phyloP scores from a whole-genome alignment of 345 rosid genomes.

The Brassica napus region DNA sequence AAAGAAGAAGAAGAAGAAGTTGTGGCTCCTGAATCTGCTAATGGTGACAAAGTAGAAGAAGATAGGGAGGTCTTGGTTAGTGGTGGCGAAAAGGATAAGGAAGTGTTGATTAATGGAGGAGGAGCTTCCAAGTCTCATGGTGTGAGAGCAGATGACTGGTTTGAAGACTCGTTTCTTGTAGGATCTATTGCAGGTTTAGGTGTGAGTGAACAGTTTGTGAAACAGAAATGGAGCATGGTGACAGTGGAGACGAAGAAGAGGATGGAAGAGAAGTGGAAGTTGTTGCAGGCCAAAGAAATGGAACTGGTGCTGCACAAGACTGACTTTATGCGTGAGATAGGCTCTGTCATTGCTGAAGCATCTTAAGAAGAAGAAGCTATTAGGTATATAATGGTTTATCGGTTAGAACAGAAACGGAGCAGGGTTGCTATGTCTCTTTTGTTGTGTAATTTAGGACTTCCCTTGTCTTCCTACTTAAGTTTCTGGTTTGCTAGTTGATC shows the following conservation, averaged over 20 bases:
- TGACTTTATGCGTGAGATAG: background rate
- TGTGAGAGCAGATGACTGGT: conserved; percentile 5
- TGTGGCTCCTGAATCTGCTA: background rate
- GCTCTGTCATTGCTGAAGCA: background rate
- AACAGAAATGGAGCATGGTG: conserved; percentile 4
- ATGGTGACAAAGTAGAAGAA: background rate
- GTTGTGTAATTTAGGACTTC: too few relatives aligned
- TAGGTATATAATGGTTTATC: background rate
- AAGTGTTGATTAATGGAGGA: background rate
- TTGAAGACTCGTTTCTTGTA: conserved; percentile 15
- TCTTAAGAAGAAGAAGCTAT: conserved; percentile 2
- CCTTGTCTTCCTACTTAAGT: too few relatives aligned
- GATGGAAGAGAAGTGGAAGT: background rate
- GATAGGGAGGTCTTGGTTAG: background rate
- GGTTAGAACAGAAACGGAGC: too few relatives aligned
- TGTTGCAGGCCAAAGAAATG: conserved; percentile 4
- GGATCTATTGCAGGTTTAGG: background rate
- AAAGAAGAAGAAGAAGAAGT: background rate
- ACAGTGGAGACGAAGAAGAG: background rate
- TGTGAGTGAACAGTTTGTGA: conserved; percentile 1
- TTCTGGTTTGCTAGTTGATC: too few relatives aligned
- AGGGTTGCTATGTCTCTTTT: too few relatives aligned
- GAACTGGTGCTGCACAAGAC: background rate
- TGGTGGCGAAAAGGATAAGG: background rate
- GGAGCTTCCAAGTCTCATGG: too few relatives aligned